Evolutionary conservation across 331 rosid species (phyloP).

Genomic region (Dryas integrifolia): DNA sequence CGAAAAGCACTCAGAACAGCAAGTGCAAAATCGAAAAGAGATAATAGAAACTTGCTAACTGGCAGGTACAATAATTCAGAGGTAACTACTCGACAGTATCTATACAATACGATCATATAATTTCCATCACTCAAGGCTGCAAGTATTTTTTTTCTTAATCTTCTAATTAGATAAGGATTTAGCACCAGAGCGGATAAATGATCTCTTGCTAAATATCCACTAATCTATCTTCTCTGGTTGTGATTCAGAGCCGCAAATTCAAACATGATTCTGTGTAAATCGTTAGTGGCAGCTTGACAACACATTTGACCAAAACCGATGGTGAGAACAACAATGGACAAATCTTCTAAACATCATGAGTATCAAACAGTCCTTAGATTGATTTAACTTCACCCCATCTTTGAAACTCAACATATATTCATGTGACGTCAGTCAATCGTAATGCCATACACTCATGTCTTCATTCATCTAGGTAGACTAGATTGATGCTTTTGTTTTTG

Average conservation of each 20-base stretch:
- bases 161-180: not conserved
- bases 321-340: not conserved
- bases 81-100: not conserved
- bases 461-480: no score
- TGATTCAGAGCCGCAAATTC: no score
- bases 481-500: not conserved
- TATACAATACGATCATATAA: not conserved
- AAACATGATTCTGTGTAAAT: no score
- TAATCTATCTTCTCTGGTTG: no score
- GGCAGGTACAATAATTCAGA: not conserved
- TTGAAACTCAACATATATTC: not conserved
- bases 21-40: slow-evolving; percentile 4
- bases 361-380: not conserved
- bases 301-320: not conserved
- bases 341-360: not conserved
- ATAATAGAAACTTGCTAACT: not conserved
- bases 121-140: no score
- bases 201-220: no score
- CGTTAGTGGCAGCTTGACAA: no score
- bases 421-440: slow-evolving; percentile 40
- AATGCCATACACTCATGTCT: slow-evolving; percentile 13
- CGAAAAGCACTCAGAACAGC: slow-evolving; percentile 10
- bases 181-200: not conserved
- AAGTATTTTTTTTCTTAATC: not conserved
- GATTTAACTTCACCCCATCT: not conserved